Evolutionary conservation across 2,329 filamentous ascomycete species (phyloP), one percentile per base, ranked within the genome.

Genomic region (Fonsecaea multimorphosa): DNA sequence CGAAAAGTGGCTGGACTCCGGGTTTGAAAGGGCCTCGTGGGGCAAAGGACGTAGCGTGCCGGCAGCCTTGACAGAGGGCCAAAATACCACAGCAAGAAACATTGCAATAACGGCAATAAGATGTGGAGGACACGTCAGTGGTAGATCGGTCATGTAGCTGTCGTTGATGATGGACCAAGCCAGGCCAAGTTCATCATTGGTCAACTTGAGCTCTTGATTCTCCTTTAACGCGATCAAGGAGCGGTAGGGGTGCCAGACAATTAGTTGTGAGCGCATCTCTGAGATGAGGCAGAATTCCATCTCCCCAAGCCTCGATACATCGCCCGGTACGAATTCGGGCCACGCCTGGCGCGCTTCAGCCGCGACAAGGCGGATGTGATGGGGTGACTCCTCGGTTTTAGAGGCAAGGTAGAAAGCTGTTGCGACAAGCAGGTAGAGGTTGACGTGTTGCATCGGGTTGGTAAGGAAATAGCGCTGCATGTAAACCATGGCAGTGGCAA

Each of bases 361-460:
- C 11, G 95, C 89, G 65, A 99, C 89, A 69, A 96, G 86, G 32
- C 95, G 87, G 73, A 99, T 98, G 77, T 99, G 95, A 77, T 98
- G 94, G 2, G 95, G 95, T 58, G 89, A 93, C 78, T 99, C 95
- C 78, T 99, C 95, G 87, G 96, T 97, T 80, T 99, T 99, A 81
- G 93, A 97, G 22, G 95, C 93, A 38, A 99, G 83, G 77, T 99
- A 99, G 67, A 98, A 85, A 4, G 94, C 91, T 1, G 95, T 98
- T n/a, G 93, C 90, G 70, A 97, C 86, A 65, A 98, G 88, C 38
- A 98, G 87, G 75, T 96, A 97, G 3, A 94, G 93, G 73, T 98
- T 99, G 55, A 93, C 97, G 69, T 90, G 88, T 64, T 94, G 90
- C 70, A 98, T 93, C 74, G 97, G 93, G 72, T 97, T 91, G 72